A percentile compares a stretch with the other conserved stretches of the same genome.
These are phyloP conservation scores for Pseudozyma pruni DNA, from an alignment of 1,284 basidiomycete species.

Conservation along the genomic window DNA sequence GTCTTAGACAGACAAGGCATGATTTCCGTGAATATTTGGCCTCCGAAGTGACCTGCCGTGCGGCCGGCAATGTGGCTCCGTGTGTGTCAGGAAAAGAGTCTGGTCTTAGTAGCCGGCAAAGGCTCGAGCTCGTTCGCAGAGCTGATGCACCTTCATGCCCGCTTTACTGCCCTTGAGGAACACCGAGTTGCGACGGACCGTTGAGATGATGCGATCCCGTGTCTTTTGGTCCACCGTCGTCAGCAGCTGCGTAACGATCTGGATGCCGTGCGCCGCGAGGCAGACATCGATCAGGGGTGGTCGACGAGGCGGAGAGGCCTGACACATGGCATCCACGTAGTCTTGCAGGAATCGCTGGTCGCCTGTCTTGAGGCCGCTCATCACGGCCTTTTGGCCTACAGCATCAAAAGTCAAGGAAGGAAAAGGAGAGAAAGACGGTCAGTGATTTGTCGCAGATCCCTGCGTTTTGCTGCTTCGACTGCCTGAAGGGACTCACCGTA, in stretches of 20 bases:
- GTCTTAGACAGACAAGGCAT: background rate
- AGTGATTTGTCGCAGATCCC: background rate
- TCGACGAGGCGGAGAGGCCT: constrained; percentile 45
- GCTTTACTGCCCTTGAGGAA: constrained; percentile 65
- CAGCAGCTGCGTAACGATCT: constrained; percentile 66
- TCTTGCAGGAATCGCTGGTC: constrained; percentile 41
- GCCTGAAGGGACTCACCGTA: constrained; percentile 45
- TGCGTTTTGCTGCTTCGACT: background rate
- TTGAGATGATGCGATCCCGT: constrained; percentile 58
- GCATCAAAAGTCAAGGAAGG: background rate
- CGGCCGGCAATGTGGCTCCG: background rate
- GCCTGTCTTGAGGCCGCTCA: constrained; percentile 59
- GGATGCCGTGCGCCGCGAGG: constrained; percentile 59
- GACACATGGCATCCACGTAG: constrained; percentile 57
- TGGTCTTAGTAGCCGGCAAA: constrained; percentile 64
- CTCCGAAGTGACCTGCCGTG: background rate
- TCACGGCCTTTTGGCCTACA: constrained; percentile 63
- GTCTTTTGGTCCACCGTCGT: constrained; percentile 53
- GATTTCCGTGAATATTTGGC: too few species aligned
- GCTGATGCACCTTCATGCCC: constrained; percentile 64
- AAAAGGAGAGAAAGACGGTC: background rate
- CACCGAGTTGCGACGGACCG: constrained; percentile 61
- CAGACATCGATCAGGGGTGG: constrained; percentile 64
- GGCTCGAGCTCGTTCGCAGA: constrained; percentile 66
- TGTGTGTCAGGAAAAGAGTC: background rate